Percentiles rank a stretch among this genome's conserved stretches.
Conservation (phyloP, 208 protist species). For the Leishmania martiniquensis region DNA sequence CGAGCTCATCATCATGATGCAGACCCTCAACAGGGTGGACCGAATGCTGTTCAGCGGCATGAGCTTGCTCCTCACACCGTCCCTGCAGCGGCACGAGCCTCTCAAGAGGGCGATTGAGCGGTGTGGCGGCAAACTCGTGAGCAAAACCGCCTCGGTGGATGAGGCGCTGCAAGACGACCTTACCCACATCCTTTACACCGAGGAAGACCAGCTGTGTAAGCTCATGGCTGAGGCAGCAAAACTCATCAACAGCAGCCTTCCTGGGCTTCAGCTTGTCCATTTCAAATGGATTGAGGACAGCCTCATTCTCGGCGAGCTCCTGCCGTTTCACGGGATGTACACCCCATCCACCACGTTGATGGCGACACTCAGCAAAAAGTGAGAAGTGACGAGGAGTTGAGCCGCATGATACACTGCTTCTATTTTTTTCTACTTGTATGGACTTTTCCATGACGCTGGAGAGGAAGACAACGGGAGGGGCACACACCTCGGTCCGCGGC, state of each 20-base stretch:
- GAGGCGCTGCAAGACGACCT: slow-evolving; percentile 46
- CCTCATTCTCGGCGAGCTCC: slow-evolving; percentile 77
- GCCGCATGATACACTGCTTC: not conserved
- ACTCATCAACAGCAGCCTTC: slow-evolving; percentile 40
- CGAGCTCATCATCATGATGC: slow-evolving; percentile 64
- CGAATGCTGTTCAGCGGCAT: slow-evolving; percentile 82
- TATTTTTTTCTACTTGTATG: not conserved
- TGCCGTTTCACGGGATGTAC: slow-evolving; percentile 79
- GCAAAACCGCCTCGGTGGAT: slow-evolving; percentile 33
- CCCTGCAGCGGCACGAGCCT: slow-evolving; percentile 40
- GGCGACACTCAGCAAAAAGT: slow-evolving; percentile 84
- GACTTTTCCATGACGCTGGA: no score
- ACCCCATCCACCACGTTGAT: slow-evolving; percentile 76
- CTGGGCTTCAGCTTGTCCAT: slow-evolving; percentile 68
- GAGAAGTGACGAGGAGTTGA: slow-evolving; percentile 31
- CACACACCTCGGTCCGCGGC: not conserved
- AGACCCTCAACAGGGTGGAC: slow-evolving; percentile 68
- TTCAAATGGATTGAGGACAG: slow-evolving; percentile 87
- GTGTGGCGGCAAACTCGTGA: slow-evolving; percentile 69
- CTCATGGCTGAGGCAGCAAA: slow-evolving; percentile 71
- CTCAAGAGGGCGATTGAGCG: slow-evolving; percentile 46
- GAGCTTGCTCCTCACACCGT: slow-evolving; percentile 54
- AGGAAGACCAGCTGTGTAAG: slow-evolving; percentile 80
- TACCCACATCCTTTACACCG: slow-evolving; percentile 82
- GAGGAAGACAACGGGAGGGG: no score